Base-by-base conservation (phyloP, 371 early-diverging fungal genomes). In the Sporodiniella umbellata region DNA sequence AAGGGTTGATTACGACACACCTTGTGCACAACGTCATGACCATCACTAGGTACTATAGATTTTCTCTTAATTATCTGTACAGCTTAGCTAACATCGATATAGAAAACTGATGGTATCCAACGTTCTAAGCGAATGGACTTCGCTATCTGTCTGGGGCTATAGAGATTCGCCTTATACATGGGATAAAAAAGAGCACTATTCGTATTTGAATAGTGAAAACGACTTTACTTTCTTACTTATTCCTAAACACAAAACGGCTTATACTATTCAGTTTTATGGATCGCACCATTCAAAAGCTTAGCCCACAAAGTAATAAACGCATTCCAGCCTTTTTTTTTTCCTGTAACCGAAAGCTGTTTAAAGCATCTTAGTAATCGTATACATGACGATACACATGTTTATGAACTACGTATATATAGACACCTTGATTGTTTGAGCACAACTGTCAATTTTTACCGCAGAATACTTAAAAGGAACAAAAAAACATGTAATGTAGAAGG, bases 81-180 rank as follows among this genome's bases (percentile, higher is more conserved):
- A 38, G 25, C 8, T 37, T 14, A 24, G 12, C 35, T 25, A 4
- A 15, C 14, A 42, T 14, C 30, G 1, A 17, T 6, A 21, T 56
- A 70, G 70, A 42, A 74, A 70, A 56, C 18, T 62, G 40, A 56
- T 65, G 48, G 42, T 33, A 26, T 48, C 40, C 17, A 45, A 52
- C n/a, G 28, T 54, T 2, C 42, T 53, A 4, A 39, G 45, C 15
- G 58, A 64, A n/a, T 88, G 88, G 88, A 70, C 73, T 8, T 64
- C 78, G 10, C 28, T 84, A 4, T 73, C 71, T 17, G 77, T 80
- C 0, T 84, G 82, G 80, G 88, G 88, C 4, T 85, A 79, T 51
- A 71, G 72, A 40, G 86, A 88, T 46, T 73, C 86, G 3, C 86
- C 86, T 1, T 70, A 75, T 12, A 81, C 84, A 18, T 88, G 85